These are phyloP conservation scores for Labyrinthula sp. DNA, from an alignment of 352 stramenopile genomes.

Conservation along the genomic window DNA sequence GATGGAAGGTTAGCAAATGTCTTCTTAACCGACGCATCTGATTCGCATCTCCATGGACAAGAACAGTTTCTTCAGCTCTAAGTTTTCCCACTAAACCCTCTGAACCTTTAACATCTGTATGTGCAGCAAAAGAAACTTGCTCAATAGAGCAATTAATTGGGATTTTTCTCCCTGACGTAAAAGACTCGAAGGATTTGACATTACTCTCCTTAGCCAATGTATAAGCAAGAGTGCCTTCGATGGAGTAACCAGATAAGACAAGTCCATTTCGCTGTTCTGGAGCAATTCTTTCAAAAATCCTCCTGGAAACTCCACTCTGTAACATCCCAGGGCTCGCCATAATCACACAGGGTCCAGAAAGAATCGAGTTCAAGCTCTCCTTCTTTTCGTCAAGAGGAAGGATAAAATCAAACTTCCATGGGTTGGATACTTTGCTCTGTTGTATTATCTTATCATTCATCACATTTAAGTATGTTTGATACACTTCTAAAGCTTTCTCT, in stretches of 20 bases:
- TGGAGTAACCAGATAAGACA: slow-evolving; percentile 93
- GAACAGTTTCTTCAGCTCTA: slow-evolving; percentile 55
- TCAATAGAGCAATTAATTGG: slow-evolving; percentile 65
- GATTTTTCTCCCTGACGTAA: slow-evolving; percentile 56
- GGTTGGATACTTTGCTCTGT: slow-evolving; percentile 41
- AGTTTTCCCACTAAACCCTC: slow-evolving; percentile 62
- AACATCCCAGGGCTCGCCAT: slow-evolving; percentile 96
- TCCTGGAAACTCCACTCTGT: slow-evolving; percentile 82
- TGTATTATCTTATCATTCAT: slow-evolving; percentile 85
- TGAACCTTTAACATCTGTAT: slow-evolving; percentile 63
- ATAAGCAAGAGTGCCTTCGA: slow-evolving; percentile 73
- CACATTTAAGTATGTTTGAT: slow-evolving; percentile 99
- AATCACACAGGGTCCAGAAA: slow-evolving; percentile 82
- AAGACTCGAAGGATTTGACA: slow-evolving; percentile 54
- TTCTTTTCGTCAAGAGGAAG: slow-evolving; percentile 36
- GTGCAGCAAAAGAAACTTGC: slow-evolving; percentile 69
- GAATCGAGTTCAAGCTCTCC: not conserved
- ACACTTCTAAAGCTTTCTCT: slow-evolving; percentile 79
- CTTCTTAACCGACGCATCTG: slow-evolving; percentile 75
- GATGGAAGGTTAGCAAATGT: slow-evolving; percentile 60
- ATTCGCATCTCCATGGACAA: slow-evolving; percentile 68
- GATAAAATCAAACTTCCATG: slow-evolving; percentile 88
- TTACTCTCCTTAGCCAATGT: slow-evolving; percentile 55
- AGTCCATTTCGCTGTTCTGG: slow-evolving; percentile 90
- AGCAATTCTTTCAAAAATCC: slow-evolving; percentile 93